These are phyloP conservation scores for Candida silvicultrix DNA, from an alignment of 805 yeast genomes.

Conservation along the genomic window DNA sequence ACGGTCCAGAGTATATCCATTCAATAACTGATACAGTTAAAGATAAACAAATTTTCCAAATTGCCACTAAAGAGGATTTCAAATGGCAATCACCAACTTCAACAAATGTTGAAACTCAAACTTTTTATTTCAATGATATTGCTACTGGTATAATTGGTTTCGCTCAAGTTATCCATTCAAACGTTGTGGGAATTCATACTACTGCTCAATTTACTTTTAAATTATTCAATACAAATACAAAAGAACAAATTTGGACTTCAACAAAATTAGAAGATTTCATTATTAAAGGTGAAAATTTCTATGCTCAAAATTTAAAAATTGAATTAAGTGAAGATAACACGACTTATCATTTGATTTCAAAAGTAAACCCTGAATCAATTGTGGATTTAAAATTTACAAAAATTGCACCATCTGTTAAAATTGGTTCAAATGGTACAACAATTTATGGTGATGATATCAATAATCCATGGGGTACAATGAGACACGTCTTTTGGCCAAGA, in stretches of 20 bases:
- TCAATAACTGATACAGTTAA: constrained; percentile 63
- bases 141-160: constrained; percentile 68
- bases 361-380: constrained; percentile 59
- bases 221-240: constrained; percentile 50
- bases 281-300: constrained; percentile 68
- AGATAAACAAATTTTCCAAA: constrained; percentile 51
- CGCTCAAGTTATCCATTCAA: constrained; percentile 93
- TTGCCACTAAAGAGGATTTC: constrained; percentile 61
- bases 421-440: constrained; percentile 84
- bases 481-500: constrained; percentile 97
- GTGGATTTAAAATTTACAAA: constrained; percentile 64
- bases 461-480: constrained; percentile 96
- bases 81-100: constrained; percentile 66
- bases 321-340: constrained; percentile 49
- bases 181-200: constrained; percentile 77
- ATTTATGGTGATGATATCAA: constrained; percentile 77
- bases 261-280: constrained; percentile 78
- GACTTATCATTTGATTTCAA: constrained; percentile 50
- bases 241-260: constrained; percentile 72
- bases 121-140: constrained; percentile 74
- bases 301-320: constrained; percentile 67
- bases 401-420: constrained; percentile 74
- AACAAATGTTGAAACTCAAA: constrained; percentile 94
- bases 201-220: constrained; percentile 94
- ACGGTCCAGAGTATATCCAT: constrained; percentile 88